phyloP scores from a whole-genome alignment of 805 yeast genomes.

The Barnettozyma californica region DNA sequence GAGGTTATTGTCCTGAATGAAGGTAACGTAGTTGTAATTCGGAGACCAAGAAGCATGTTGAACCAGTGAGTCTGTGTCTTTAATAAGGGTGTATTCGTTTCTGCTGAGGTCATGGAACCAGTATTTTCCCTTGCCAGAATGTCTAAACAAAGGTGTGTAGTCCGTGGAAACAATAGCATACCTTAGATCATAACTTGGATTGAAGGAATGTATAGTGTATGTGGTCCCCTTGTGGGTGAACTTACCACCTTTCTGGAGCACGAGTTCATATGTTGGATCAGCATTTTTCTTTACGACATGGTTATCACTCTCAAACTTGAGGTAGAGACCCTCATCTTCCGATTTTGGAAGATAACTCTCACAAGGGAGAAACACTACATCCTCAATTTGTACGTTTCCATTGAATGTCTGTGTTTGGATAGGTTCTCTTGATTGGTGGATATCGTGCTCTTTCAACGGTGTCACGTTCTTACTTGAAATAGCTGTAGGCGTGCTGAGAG shows the following conservation, averaged over 20 bases:
- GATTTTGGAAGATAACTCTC: constrained; percentile 21
- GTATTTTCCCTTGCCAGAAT: constrained; percentile 56
- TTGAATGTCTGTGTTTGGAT: constrained; percentile 8
- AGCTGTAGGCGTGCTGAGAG: not conserved
- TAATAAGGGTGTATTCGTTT: constrained; percentile 29
- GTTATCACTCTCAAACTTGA: constrained; percentile 15
- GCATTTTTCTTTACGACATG: constrained; percentile 29
- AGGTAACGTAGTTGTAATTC: constrained; percentile 47
- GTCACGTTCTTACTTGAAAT: not conserved
- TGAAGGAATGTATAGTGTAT: constrained; percentile 35
- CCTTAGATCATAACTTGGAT: constrained; percentile 40
- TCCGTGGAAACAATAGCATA: constrained; percentile 56
- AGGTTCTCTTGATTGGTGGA: constrained; percentile 6
- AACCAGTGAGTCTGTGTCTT: constrained; percentile 20
- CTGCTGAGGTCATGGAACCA: constrained; percentile 53
- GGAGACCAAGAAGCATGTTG: constrained; percentile 60
- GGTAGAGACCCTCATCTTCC: constrained; percentile 42
- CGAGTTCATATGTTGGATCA: constrained; percentile 21
- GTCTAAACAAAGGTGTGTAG: constrained; percentile 51
- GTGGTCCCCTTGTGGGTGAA: constrained; percentile 39
- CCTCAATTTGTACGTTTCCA: not conserved
- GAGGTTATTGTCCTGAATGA: constrained; percentile 50
- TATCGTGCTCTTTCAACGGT: constrained; percentile 6
- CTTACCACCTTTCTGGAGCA: constrained; percentile 25
- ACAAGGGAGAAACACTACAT: constrained; percentile 25